Evolutionary conservation across 768 basidiomycete genomes (phyloP).

Genomic region (Glaciozyma antarctica): DNA sequence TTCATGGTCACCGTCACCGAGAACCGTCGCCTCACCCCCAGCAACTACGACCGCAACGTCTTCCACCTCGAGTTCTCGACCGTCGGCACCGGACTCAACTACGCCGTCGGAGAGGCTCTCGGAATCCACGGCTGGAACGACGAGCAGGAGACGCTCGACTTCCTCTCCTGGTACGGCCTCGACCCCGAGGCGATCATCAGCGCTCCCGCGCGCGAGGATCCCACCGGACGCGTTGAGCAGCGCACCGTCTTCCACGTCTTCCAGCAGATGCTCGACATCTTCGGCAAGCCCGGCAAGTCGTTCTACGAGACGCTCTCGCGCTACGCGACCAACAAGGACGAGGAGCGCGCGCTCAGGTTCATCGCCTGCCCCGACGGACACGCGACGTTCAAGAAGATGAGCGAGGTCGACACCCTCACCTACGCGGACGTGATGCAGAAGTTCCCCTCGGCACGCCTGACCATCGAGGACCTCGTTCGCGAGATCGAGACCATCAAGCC

Average conservation of each 20-base stretch:
- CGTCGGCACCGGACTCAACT: constrained; percentile 81
- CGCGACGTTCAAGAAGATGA: neutral
- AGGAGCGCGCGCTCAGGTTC: constrained; percentile 76
- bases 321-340: constrained; percentile 53
- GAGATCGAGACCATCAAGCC: constrained; percentile 92
- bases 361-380: constrained; percentile 70
- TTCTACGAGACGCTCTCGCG: constrained; percentile 83
- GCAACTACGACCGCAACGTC: constrained; percentile 94
- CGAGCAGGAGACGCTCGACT: constrained; percentile 70
- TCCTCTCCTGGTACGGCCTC: constrained; percentile 85
- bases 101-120: constrained; percentile 91
- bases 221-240: constrained; percentile 62
- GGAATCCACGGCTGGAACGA: constrained; percentile 99
- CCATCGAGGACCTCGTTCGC: constrained; percentile 50
- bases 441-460: constrained; percentile 69
- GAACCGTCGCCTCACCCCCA: constrained; percentile 85
- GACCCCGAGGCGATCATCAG: constrained; percentile 69
- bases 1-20: constrained; percentile 88
- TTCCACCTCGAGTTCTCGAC: constrained; percentile 98
- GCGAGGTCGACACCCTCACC: constrained; percentile 38
- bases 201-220: constrained; percentile 56
- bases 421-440: constrained; percentile 75
- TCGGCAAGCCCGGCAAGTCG: constrained; percentile 88
- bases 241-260: constrained; percentile 90
- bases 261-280: constrained; percentile 88